Evolutionary conservation across 225 moss, liverwort and hornwort species (phyloP).

Genomic region (Pseudoscleropodium purum): DNA sequence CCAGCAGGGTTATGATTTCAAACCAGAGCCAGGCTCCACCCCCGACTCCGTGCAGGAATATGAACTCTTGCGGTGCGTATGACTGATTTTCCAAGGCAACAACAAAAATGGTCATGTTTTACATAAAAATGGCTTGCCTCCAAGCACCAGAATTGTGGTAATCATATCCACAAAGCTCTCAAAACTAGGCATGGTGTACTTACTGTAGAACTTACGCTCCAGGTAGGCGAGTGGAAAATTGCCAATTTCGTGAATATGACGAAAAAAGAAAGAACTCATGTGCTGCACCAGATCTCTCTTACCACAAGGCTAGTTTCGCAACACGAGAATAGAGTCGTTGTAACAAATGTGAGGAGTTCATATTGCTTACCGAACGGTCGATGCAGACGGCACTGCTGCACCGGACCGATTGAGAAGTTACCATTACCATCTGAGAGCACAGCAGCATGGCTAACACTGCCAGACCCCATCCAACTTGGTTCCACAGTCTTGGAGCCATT

Average conservation of each 20-base stretch:
- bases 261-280: neutral
- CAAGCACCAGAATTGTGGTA: neutral
- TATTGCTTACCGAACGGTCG: neutral
- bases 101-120: neutral
- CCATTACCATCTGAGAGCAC: neutral
- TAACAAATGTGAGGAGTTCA: neutral
- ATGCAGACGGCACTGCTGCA: constrained; percentile 6
- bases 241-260: neutral
- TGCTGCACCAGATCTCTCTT: neutral
- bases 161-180: neutral
- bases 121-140: neutral
- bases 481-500: neutral
- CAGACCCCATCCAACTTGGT: neutral
- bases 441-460: neutral
- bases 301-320: neutral
- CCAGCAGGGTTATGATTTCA: constrained; percentile 12
- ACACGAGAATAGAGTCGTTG: neutral
- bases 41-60: constrained; percentile 37
- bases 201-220: neutral
- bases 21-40: constrained; percentile 46
- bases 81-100: neutral
- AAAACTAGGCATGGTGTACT: no score
- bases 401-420: neutral
- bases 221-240: neutral
- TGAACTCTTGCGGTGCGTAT: neutral